Percentiles rank a stretch among this genome's conserved stretches.
phyloP scores from a whole-genome alignment of 345 rosid species.

The Pelargonium nanum region DNA sequence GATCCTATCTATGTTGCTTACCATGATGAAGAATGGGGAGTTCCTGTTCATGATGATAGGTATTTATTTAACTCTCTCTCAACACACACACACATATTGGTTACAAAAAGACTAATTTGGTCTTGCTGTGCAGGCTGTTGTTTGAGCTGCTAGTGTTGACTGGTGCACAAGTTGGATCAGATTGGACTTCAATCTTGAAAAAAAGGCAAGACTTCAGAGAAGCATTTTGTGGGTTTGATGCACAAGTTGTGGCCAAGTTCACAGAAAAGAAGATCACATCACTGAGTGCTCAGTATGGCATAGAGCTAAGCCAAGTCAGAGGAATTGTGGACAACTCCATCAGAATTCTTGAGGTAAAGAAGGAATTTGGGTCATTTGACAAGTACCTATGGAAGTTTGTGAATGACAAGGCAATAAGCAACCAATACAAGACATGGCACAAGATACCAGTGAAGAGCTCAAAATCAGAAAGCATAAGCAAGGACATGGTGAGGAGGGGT shows the following conservation, averaged over 20 bases:
- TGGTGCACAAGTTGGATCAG: slow-evolving; percentile 67
- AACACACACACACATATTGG: no score
- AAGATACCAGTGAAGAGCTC: slow-evolving; percentile 61
- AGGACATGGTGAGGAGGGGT: slow-evolving; percentile 62
- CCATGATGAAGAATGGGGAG: slow-evolving; percentile 71
- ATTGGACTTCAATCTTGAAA: slow-evolving; percentile 70
- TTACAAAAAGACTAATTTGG: not conserved
- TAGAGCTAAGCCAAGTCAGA: slow-evolving; percentile 43
- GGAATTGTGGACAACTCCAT: slow-evolving; percentile 51
- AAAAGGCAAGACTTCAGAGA: slow-evolving; percentile 29
- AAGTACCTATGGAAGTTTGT: slow-evolving; percentile 53
- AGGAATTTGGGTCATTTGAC: slow-evolving; percentile 43
- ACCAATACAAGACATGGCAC: slow-evolving; percentile 44
- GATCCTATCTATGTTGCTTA: slow-evolving; percentile 55
- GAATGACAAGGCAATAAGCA: slow-evolving; percentile 39
- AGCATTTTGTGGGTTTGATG: slow-evolving; percentile 44
- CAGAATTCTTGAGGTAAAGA: slow-evolving; percentile 45
- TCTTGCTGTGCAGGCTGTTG: slow-evolving; percentile 26
- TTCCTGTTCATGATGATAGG: slow-evolving; percentile 48
- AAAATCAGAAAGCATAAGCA: slow-evolving; percentile 61
- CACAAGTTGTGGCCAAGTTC: slow-evolving; percentile 31
- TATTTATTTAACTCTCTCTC: slow-evolving; percentile 10
- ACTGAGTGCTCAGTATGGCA: slow-evolving; percentile 29
- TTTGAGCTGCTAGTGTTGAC: slow-evolving; percentile 59
- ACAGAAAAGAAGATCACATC: slow-evolving; percentile 41